phyloP scores from a whole-genome alignment of 441 rosid genomes.

The Adansonia grandidieri region DNA sequence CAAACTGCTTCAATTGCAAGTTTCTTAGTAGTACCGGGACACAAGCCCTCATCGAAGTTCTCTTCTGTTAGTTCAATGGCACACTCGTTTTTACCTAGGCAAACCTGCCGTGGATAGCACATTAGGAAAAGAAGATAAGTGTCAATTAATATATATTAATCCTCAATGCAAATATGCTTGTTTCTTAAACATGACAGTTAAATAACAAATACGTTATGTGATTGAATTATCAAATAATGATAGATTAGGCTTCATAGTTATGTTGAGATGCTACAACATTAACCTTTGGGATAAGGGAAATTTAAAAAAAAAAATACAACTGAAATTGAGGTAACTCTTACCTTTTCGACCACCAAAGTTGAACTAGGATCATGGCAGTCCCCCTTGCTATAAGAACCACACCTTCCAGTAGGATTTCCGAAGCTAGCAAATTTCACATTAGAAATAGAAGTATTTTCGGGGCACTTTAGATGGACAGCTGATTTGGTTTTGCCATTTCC shows the following conservation, averaged over 20 bases:
- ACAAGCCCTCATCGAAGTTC: slow-evolving; percentile 43
- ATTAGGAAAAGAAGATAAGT: not conserved
- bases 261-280: not conserved
- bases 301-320: not conserved
- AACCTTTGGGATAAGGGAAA: not conserved
- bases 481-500: slow-evolving; percentile 29
- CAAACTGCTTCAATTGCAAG: slow-evolving; percentile 62
- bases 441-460: slow-evolving; percentile 41
- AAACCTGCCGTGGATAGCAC: slow-evolving; percentile 42
- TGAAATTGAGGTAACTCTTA: slow-evolving; percentile 13
- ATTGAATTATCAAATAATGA: too few species aligned
- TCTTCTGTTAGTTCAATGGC: slow-evolving; percentile 39
- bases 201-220: too few species aligned
- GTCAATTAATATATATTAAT: too few species aligned
- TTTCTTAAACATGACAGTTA: not conserved
- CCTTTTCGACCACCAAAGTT: slow-evolving; percentile 51
- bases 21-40: slow-evolving; percentile 43
- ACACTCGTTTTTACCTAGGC: slow-evolving; percentile 51
- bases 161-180: not conserved
- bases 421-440: slow-evolving; percentile 64
- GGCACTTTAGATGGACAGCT: slow-evolving; percentile 51
- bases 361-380: slow-evolving; percentile 61
- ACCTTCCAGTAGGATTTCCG: slow-evolving; percentile 61
- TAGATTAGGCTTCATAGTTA: not conserved
- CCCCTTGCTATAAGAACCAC: slow-evolving; percentile 54